A percentile compares a stretch with the other conserved stretches of the same genome.
Evolutionary conservation across 306 rosid genomes (phyloP).

Genomic region (Castanea crenata): DNA sequence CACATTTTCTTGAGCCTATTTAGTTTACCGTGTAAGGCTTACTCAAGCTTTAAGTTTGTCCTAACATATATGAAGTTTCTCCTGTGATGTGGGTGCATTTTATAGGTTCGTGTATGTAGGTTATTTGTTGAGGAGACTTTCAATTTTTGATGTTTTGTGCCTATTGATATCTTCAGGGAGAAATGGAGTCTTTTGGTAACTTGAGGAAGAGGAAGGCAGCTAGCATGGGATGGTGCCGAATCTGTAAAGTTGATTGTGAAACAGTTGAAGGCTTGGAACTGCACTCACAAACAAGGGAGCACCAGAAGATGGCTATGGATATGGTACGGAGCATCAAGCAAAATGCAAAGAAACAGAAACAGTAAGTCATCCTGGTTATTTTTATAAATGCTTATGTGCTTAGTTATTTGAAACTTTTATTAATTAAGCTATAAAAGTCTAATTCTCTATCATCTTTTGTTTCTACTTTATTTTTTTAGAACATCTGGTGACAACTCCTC

Average conservation of each 20-base stretch:
- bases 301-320: slow-evolving; percentile 93
- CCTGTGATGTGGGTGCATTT: background rate
- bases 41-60: background rate
- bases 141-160: slow-evolving; percentile 7
- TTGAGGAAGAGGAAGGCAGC: slow-evolving; percentile 67
- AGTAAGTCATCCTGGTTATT: slow-evolving; percentile 41
- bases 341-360: slow-evolving; percentile 75
- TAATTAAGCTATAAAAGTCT: background rate
- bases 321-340: slow-evolving; percentile 87
- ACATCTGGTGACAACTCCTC: slow-evolving; percentile 58
- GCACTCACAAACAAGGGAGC: slow-evolving; percentile 96
- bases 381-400: slow-evolving; percentile 10
- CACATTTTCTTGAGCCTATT: background rate
- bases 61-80: background rate
- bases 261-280: slow-evolving; percentile 93
- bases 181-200: slow-evolving; percentile 62
- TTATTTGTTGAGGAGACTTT: slow-evolving; percentile 5
- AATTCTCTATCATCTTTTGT: slow-evolving; percentile 6
- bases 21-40: background rate
- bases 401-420: background rate
- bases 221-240: slow-evolving; percentile 96
- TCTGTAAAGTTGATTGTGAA: slow-evolving; percentile 94
- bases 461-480: slow-evolving; percentile 30
- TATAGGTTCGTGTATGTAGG: background rate
- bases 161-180: slow-evolving; percentile 56